phyloP scores from a whole-genome alignment of 495 filamentous ascomycete species.

The Sphaerosporella brunnea region DNA sequence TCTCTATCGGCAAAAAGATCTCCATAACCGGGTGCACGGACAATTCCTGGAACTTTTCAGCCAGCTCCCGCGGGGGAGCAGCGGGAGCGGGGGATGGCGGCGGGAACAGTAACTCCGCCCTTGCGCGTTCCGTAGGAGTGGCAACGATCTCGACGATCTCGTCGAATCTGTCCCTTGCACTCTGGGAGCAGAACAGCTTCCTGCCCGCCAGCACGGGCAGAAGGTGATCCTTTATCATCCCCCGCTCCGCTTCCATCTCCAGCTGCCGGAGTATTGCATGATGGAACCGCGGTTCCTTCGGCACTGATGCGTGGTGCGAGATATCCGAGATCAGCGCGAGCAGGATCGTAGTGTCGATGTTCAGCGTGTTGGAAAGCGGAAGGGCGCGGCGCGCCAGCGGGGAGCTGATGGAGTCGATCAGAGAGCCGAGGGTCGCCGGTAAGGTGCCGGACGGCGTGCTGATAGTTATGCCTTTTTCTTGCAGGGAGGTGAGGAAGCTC shows the following conservation, averaged over 20 bases:
- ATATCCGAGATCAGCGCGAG: slow-evolving; percentile 30
- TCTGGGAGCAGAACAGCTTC: slow-evolving; percentile 27
- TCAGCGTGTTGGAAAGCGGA: slow-evolving; percentile 24
- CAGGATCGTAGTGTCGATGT: slow-evolving; percentile 31
- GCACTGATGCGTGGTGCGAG: slow-evolving; percentile 26
- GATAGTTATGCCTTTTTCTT: slow-evolving; percentile 38
- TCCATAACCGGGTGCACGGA: slow-evolving; percentile 21
- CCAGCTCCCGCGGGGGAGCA: neutral
- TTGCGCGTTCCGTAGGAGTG: slow-evolving; percentile 27
- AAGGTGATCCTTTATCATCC: slow-evolving; percentile 26
- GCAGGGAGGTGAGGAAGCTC: slow-evolving; percentile 37
- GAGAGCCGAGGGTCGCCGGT: neutral
- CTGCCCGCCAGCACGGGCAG: slow-evolving; percentile 28
- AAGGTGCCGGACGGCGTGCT: slow-evolving; percentile 22
- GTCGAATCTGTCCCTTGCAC: slow-evolving; percentile 28
- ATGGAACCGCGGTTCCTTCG: slow-evolving; percentile 27
- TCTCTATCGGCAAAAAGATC: slow-evolving; percentile 2
- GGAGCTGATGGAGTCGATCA: neutral
- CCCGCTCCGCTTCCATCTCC: slow-evolving; percentile 21
- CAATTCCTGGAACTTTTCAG: slow-evolving; percentile 17
- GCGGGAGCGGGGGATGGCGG: neutral
- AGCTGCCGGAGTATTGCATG: slow-evolving; percentile 26
- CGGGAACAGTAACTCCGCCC: slow-evolving; percentile 22
- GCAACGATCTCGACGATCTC: slow-evolving; percentile 29
- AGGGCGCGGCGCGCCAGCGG: neutral